Percentiles rank a stretch among this genome's conserved stretches.
phyloP scores from a whole-genome alignment of 768 basidiomycete species.

The Pleurotus cornucopiae region DNA sequence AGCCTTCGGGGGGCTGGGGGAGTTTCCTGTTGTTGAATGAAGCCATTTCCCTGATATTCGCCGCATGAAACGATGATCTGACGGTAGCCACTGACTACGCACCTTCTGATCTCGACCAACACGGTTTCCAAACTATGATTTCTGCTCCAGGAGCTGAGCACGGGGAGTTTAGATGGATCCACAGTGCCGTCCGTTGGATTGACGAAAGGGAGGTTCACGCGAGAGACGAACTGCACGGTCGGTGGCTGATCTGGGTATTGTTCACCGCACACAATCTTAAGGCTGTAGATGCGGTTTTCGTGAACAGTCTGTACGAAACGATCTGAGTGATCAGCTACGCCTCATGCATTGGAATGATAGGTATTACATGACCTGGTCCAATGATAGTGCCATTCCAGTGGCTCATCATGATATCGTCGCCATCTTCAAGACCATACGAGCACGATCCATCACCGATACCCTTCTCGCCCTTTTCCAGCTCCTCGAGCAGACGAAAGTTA shows the following conservation, averaged over 20 bases:
- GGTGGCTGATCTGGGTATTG: constrained; percentile 78
- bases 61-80: neutral
- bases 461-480: constrained; percentile 99
- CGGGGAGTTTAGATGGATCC: constrained; percentile 64
- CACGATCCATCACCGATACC: constrained; percentile 98
- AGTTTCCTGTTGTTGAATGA: constrained; percentile 88
- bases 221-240: constrained; percentile 77
- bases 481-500: constrained; percentile 95
- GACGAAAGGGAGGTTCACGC: constrained; percentile 94
- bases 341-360: constrained; percentile 6
- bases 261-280: constrained; percentile 83
- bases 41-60: constrained; percentile 80
- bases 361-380: constrained; percentile 86
- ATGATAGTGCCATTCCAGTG: constrained; percentile 99
- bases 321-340: neutral
- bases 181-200: constrained; percentile 71
- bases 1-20: constrained; percentile 92
- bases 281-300: constrained; percentile 97
- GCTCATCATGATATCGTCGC: constrained; percentile 96
- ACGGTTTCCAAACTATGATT: constrained; percentile 81
- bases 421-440: constrained; percentile 93
- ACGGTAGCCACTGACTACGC: constrained; percentile 21
- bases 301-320: constrained; percentile 74
- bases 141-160: constrained; percentile 73
- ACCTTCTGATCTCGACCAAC: constrained; percentile 92